Evolutionary conservation across 2,329 filamentous ascomycete species (phyloP).

Genomic region (Ophiosphaerella herpotricha): DNA sequence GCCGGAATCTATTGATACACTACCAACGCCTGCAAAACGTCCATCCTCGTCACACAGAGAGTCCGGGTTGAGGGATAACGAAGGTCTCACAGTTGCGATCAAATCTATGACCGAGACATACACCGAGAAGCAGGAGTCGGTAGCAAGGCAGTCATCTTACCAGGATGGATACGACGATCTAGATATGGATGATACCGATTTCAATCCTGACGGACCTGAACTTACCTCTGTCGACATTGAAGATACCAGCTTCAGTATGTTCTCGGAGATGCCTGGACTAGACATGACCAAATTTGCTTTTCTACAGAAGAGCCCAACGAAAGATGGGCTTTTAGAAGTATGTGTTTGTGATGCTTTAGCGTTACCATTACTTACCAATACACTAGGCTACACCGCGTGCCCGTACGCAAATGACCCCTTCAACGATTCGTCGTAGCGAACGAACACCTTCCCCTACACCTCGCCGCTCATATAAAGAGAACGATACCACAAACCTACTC

Average conservation of each 20-base stretch:
- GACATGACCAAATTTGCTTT: conserved; percentile 84
- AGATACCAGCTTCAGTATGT: conserved; percentile 80
- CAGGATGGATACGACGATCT: conserved; percentile 26
- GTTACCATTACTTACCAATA: conserved; percentile 7
- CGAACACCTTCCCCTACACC: conserved; percentile 59
- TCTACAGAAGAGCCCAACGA: conserved; percentile 63
- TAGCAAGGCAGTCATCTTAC: conserved; percentile 27
- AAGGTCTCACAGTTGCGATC: conserved; percentile 45
- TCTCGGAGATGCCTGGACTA: conserved; percentile 77
- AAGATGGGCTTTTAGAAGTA: conserved; percentile 33
- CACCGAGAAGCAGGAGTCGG: conserved; percentile 24
- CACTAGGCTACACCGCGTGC: conserved; percentile 42
- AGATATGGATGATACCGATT: conserved; percentile 36
- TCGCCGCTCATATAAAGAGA: conserved; percentile 54
- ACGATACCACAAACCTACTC: conserved; percentile 75
- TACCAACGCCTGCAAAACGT: conserved; percentile 24
- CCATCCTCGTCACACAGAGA: conserved; percentile 27
- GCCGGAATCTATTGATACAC: conserved; percentile 14
- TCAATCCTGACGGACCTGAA: conserved; percentile 38
- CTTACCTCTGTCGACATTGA: conserved; percentile 54
- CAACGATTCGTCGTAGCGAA: conserved; percentile 51
- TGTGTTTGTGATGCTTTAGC: conserved; percentile 7
- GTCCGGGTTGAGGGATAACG: conserved; percentile 42
- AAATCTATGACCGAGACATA: conserved; percentile 38
- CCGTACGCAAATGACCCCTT: conserved; percentile 53